Conservation (phyloP, 148 eudicot genomes). For the Dysphania ambrosioides region DNA sequence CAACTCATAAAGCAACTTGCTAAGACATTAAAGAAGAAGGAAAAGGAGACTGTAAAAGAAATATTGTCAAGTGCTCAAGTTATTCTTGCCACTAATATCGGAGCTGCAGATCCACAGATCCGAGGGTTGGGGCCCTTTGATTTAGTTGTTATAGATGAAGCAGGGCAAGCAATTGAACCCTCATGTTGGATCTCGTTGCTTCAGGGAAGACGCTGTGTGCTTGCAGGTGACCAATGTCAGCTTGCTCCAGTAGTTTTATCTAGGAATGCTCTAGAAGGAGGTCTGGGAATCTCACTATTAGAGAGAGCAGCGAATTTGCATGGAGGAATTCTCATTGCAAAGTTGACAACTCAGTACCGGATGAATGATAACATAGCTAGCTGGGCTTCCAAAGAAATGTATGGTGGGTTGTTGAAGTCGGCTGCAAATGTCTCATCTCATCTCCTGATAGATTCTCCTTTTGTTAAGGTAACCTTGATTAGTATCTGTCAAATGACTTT, state of each 20-base stretch:
- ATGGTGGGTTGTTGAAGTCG: slow-evolving; percentile 59
- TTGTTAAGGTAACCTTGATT: slow-evolving; percentile 56
- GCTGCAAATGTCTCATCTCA: slow-evolving; percentile 60
- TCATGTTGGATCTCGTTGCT: slow-evolving; percentile 82
- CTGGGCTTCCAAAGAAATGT: slow-evolving; percentile 94
- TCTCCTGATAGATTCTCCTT: slow-evolving; percentile 78
- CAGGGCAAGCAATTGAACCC: slow-evolving; percentile 87
- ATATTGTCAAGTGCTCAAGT: slow-evolving; percentile 65
- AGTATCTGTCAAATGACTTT: neutral
- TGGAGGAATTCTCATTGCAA: slow-evolving; percentile 59
- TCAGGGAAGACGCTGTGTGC: slow-evolving; percentile 72
- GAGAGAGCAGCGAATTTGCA: slow-evolving; percentile 67
- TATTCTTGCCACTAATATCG: slow-evolving; percentile 79
- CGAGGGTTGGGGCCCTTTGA: slow-evolving; percentile 67
- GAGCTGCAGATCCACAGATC: slow-evolving; percentile 78
- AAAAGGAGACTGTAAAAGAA: slow-evolving; percentile 67
- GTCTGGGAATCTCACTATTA: slow-evolving; percentile 68
- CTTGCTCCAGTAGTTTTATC: slow-evolving; percentile 83
- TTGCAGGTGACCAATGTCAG: slow-evolving; percentile 85
- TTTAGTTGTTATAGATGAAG: slow-evolving; percentile 84
- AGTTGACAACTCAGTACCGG: slow-evolving; percentile 66
- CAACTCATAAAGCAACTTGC: slow-evolving; percentile 83
- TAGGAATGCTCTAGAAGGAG: slow-evolving; percentile 73
- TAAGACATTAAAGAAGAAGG: slow-evolving; percentile 71
- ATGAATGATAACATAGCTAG: slow-evolving; percentile 83